A percentile compares a stretch with the other conserved stretches of the same genome.
phyloP scores from a whole-genome alignment of 495 filamentous ascomycete species.

The Trichoderma asperelloides region DNA sequence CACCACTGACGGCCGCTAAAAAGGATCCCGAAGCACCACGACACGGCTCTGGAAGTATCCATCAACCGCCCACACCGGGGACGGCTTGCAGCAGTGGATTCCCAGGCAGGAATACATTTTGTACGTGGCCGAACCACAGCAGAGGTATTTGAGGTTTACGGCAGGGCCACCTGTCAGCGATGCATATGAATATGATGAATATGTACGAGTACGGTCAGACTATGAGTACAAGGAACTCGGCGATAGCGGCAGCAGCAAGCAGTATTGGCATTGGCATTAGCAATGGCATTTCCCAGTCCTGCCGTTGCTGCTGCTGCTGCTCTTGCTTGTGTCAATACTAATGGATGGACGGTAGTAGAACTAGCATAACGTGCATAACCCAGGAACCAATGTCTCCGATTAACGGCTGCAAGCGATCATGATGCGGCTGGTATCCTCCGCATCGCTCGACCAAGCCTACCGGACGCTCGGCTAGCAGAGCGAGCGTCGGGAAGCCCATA shows the following conservation, averaged over 20 bases:
- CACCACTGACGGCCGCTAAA: not conserved
- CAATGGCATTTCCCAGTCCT: too few relatives aligned
- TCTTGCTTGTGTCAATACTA: too few relatives aligned
- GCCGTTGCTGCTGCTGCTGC: too few relatives aligned
- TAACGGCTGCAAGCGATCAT: constrained; percentile 1
- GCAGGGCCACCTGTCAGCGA: not conserved
- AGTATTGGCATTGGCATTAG: too few relatives aligned
- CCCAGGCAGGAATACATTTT: constrained; percentile 1
- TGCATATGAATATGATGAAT: not conserved
- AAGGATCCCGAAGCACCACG: not conserved
- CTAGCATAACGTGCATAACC: not conserved
- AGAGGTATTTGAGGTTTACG: not conserved
- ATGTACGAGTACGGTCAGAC: not conserved
- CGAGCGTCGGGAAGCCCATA: constrained; percentile 1
- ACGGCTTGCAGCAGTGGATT: not conserved
- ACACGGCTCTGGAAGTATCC: not conserved
- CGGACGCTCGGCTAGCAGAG: not conserved
- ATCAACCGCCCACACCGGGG: not conserved
- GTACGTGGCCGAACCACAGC: not conserved
- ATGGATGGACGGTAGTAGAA: not conserved
- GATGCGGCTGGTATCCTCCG: not conserved
- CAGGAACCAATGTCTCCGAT: not conserved
- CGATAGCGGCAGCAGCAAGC: too few relatives aligned
- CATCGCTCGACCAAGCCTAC: not conserved
- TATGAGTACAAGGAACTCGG: not conserved